phyloP scores from a whole-genome alignment of 306 rosid species.

The Cucurbita pepo region DNA sequence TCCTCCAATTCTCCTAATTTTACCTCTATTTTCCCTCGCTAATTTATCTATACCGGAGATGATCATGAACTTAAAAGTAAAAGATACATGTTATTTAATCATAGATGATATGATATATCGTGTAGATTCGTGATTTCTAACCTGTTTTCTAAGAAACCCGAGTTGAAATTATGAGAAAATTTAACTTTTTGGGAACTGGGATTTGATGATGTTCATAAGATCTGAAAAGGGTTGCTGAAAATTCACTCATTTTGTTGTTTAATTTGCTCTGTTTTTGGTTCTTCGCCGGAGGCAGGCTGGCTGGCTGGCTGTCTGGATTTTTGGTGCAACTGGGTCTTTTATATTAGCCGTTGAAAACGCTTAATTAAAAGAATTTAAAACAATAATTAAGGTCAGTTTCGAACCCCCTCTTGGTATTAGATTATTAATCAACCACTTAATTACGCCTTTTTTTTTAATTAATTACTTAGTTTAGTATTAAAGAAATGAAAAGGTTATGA shows the following conservation, averaged over 20 bases:
- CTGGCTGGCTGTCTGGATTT: conserved; percentile 34
- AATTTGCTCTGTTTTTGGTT: background rate
- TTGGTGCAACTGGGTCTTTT: conserved; percentile 53
- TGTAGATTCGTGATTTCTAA: too few relatives aligned
- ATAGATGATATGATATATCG: too few relatives aligned
- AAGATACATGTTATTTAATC: too few relatives aligned
- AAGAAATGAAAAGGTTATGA: too few relatives aligned
- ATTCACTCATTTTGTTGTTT: too few relatives aligned
- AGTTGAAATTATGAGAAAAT: background rate
- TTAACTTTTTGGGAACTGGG: background rate
- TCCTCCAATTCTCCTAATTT: too few relatives aligned
- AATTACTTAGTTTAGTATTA: background rate
- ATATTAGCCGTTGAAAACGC: conserved; percentile 39
- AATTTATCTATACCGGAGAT: too few relatives aligned
- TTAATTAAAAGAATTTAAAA: conserved; percentile 8
- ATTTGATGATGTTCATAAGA: background rate
- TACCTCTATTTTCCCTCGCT: too few relatives aligned
- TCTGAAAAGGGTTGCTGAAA: background rate
- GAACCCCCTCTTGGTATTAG: background rate
- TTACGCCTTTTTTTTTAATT: background rate
- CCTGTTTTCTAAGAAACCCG: too few relatives aligned
- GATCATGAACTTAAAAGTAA: too few relatives aligned
- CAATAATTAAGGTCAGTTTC: background rate
- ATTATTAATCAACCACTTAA: background rate
- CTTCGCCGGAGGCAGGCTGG: conserved; percentile 1